Evolutionary conservation across 257 asterid genomes (phyloP), one percentile per base, ranked within the genome.

Genomic region (Lantana camara): DNA sequence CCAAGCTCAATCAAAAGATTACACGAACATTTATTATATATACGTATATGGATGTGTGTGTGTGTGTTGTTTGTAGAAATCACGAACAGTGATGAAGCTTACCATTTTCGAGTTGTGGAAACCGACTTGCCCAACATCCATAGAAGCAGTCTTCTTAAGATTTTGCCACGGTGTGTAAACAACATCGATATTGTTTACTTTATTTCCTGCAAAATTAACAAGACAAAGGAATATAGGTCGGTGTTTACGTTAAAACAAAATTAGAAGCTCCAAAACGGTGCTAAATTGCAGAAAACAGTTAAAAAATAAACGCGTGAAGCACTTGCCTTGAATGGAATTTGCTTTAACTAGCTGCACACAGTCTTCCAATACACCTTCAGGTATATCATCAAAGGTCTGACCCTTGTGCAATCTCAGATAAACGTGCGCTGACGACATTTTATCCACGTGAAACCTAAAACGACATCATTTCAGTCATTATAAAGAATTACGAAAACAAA

Each of bases 51-150:
- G 2, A 2, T 27, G 32, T 27, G 32, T 27, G 32, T 27, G 32
- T 27, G 32, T 27, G 32, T 27, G 32, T 27, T n/a, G n/a, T n/a
- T n/a, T n/a, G n/a, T n/a, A n/a, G n/a, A 66, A 15, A 29, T 47
- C 10, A 45, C 8, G 17, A 61, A 15, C 62, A 72, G 58, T 37
- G 17, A 59, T 8, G 57, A 63, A 55, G 55, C 84, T 73, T 66
- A 84, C 95, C 88, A 79, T 78, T 82, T 82, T 87, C 15, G 89
- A 63, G 70, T 79, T 87, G 81, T 82, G 73, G 65, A 87, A 87
- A 46, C 92, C 83, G 75, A 87, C 90, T 87, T 87, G 95, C 49
- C 95, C 95, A 57, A 87, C 90, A 65, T 87, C 95, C 95, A 87
- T 87, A 47, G 95, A 84, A 41, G 92, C 76, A 35, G 88, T 80